Base-by-base conservation (phyloP, 352 stramenopile species). In the Pythium pectinolyticum region DNA sequence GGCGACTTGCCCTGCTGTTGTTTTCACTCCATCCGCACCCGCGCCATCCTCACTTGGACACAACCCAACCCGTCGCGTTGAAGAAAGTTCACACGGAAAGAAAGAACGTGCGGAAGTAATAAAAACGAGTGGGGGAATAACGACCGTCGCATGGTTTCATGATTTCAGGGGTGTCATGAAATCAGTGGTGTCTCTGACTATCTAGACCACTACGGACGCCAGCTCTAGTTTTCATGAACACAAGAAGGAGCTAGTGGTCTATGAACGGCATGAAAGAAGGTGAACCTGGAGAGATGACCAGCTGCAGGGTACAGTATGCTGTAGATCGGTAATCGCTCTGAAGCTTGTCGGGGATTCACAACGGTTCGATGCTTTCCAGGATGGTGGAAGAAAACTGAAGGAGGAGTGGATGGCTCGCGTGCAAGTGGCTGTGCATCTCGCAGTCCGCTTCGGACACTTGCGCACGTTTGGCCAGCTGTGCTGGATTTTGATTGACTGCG, bases 91-190 rank as follows among this genome's bases (percentile, higher is more conserved):
- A 57, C 60, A 57, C 9, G 27, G 51, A 67, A 62, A 35, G 53
- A 67, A 62, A 67, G 61, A 67, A 67, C 35, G 24, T 51, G 50
- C 59, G 59, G 12, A 60, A 66, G 59, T 66, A 66, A 66, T 66
- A 40, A 56, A 66, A 39, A 30, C 34, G n/a, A 46, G 35, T 10
- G 6, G 17, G 25, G 55, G 60, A 39, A 51, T 59, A 54, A 51
- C 47, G 8, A 49, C 50, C 30, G 47, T 53, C 27, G 20, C 47
- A 39, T 41, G 25, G 30, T 50, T 50, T 34, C 41, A 31, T 49
- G 41, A 49, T 3, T 49, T 30, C 5, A 20, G 24, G 35, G 25
- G 43, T 25, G 34, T 50, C 43, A 50, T 22, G 34, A 34, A 50
- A 50, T 50, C 43, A 50, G 43, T 22, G 14, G 25, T 19, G 0